Evolutionary conservation across 176 grass and related monocot genomes (phyloP).

Genomic region (Carex littledalei): DNA sequence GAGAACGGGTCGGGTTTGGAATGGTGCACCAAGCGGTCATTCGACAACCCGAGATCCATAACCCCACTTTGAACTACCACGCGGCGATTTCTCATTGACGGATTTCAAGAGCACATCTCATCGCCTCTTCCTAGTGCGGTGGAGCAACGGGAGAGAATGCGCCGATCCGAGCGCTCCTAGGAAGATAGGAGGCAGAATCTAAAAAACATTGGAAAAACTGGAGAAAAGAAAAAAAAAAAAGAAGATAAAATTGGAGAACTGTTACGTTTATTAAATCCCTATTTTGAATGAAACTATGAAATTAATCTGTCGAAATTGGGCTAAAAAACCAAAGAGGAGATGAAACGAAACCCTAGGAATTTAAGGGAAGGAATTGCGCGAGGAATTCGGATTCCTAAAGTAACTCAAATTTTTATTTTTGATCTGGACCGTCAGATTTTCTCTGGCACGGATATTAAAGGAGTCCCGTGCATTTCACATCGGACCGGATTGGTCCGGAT

Average conservation of each 20-base stretch:
- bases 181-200: background rate
- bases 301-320: background rate
- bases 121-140: background rate
- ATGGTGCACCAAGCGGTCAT: background rate
- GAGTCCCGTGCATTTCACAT: too few species aligned
- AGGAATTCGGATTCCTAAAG: background rate
- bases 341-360: background rate
- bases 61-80: background rate
- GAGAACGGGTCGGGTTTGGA: conserved; percentile 4
- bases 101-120: background rate
- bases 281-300: too few species aligned
- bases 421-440: too few species aligned
- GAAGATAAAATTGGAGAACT: background rate
- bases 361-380: background rate
- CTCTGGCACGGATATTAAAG: too few species aligned
- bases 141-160: background rate
- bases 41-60: background rate
- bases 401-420: too few species aligned
- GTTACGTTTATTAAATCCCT: background rate
- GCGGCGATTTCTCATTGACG: background rate
- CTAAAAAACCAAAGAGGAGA: background rate
- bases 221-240: too few species aligned
- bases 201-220: background rate
- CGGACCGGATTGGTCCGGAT: too few species aligned
- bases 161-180: conserved; percentile 6